Evolutionary conservation across 768 basidiomycete species (phyloP).

Genomic region (Suillus lakei): DNA sequence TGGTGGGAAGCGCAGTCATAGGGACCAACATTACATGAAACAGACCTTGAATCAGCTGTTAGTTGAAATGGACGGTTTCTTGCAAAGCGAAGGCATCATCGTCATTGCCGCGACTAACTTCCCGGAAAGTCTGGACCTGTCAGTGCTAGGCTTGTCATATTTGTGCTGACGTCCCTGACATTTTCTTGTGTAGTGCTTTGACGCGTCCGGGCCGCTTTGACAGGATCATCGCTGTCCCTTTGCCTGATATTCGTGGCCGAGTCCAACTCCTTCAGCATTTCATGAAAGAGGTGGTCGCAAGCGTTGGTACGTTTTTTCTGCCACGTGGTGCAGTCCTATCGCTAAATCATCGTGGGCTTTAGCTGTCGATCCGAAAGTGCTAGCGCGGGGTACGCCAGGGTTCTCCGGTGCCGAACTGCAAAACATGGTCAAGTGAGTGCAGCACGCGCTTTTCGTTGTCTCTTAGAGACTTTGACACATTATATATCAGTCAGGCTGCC

Average conservation of each 20-base stretch:
- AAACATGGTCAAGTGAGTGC: conserved; percentile 90
- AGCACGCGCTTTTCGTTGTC: background rate
- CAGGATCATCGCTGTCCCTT: conserved; percentile 86
- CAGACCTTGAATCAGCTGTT: conserved; percentile 96
- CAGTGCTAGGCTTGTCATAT: conserved; percentile 32
- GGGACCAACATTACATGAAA: conserved; percentile 89
- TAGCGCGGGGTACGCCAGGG: conserved; percentile 94
- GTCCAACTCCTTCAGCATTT: conserved; percentile 94
- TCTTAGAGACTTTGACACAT: conserved; percentile 8
- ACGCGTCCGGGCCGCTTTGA: conserved; percentile 98
- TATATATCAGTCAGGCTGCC: conserved; percentile 71
- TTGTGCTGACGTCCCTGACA: conserved; percentile 18
- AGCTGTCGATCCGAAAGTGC: conserved; percentile 85
- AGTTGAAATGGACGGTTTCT: conserved; percentile 97
- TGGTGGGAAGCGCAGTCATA: conserved; percentile 83
- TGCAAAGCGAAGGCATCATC: conserved; percentile 91
- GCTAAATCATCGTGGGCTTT: conserved; percentile 7
- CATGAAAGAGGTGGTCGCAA: conserved; percentile 76
- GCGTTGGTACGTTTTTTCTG: conserved; percentile 48
- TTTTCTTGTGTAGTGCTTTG: conserved; percentile 65
- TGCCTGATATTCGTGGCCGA: conserved; percentile 94
- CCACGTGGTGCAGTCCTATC: background rate
- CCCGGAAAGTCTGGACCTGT: conserved; percentile 92
- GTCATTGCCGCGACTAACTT: conserved; percentile 99
- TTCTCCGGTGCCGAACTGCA: conserved; percentile 98